phyloP scores from a whole-genome alignment of 441 rosid species.

The Populus tomentosa region DNA sequence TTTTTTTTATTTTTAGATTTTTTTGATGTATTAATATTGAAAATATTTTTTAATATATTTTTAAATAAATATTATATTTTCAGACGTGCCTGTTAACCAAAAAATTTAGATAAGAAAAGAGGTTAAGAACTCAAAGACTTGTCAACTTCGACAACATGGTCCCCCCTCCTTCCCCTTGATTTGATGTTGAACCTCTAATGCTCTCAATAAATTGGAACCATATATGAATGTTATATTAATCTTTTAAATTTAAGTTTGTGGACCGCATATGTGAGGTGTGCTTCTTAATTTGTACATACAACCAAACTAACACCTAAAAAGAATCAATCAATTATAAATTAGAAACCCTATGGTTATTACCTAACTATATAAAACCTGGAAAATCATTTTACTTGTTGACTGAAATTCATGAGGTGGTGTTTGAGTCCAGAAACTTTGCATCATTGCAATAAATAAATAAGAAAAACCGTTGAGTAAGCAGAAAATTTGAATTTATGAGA shows the following conservation, averaged over 20 bases:
- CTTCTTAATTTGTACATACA: constrained; percentile 23
- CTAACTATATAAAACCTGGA: not conserved
- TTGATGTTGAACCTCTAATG: constrained; percentile 15
- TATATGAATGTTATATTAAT: constrained; percentile 15
- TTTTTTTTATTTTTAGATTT: too few species aligned
- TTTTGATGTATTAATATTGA: too few species aligned
- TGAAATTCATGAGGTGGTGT: too few species aligned
- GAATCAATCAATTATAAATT: constrained; percentile 16
- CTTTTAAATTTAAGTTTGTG: constrained; percentile 33
- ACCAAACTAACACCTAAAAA: constrained; percentile 40
- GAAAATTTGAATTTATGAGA: too few species aligned
- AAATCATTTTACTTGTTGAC: not conserved
- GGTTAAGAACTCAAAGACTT: not conserved
- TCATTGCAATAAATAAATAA: too few species aligned
- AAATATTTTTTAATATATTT: too few species aligned
- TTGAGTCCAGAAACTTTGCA: too few species aligned
- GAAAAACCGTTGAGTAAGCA: too few species aligned
- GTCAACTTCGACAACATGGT: constrained; percentile 23
- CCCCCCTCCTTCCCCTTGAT: constrained; percentile 28
- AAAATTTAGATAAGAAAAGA: not conserved
- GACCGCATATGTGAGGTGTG: constrained; percentile 39
- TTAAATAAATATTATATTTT: too few species aligned
- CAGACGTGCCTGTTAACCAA: not conserved
- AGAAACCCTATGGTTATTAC: not conserved
- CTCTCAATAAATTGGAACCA: constrained; percentile 30